Evolutionary conservation across 371 early-diverging fungal genomes (phyloP), one percentile per base, ranked within the genome.

Genomic region (Synchytrium microbalum): DNA sequence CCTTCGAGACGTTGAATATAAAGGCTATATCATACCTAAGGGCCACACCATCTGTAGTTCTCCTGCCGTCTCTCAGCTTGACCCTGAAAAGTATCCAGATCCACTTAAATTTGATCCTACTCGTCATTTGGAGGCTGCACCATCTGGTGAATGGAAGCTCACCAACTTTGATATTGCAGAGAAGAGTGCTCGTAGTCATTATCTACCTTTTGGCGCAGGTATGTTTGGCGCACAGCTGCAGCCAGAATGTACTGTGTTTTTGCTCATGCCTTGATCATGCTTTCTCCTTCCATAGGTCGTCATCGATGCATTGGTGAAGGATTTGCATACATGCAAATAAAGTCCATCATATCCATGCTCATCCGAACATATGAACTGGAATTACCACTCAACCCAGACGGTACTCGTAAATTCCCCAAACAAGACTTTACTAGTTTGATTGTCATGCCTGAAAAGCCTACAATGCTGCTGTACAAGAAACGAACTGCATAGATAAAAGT

Each of bases 231-330:
- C 14, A 19, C 64, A 0, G 33, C 54, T 31, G 0, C 52, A 24
- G 16, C 19, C 33, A 54, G 25, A 33, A 30, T 26, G 28, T 61
- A 38, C 31, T 63, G 19, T 63, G 0, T 8, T 32, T 38, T 26
- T 29, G 54, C 16, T 13, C 38, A 26, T 2, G 26, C 24, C 30
- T 38, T 51, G 16, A 31, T 16, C 3, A 51, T 66, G 54, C 46
- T 26, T 27, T 31, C 52, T 32, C 30, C n/a, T 10, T 24, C 2
- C 53, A 24, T 56, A 75, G 77, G 92, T 57, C 91, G 98, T 69
- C 98, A 97, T 82, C 86, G 98, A 65, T 97, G 98, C 83, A 97
- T 97, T 75, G 98, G 98, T 64, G 96, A 97, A 71, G 82, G 87
- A 62, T 97, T 97, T 79, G 96, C 95, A 8, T 96, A 91, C 70